These are phyloP conservation scores for Platanthera zijinensis DNA, from an alignment of 106 monocot species.

Conservation along the genomic window DNA sequence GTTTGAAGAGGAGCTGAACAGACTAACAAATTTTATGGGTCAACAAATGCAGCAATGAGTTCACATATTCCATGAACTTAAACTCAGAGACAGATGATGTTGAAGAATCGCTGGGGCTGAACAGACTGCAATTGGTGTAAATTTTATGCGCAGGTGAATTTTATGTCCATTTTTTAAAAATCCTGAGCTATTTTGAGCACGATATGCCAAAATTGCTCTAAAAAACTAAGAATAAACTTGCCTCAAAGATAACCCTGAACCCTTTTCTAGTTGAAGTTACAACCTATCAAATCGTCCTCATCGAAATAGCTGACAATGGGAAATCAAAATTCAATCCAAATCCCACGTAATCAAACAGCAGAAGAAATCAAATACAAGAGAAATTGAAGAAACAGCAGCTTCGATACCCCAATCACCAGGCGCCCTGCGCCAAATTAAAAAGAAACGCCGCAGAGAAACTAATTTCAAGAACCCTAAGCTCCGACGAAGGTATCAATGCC, in stretches of 20 bases:
- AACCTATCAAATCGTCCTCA: neutral
- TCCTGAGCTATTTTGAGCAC: neutral
- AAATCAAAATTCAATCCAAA: neutral
- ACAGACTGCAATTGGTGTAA: neutral
- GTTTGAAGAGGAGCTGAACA: neutral
- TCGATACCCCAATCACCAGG: neutral
- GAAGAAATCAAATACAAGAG: neutral
- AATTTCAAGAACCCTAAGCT: neutral
- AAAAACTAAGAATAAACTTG: neutral
- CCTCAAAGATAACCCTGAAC: neutral
- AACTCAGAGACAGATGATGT: neutral
- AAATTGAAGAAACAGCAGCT: neutral
- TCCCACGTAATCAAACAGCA: neutral
- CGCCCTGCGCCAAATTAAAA: neutral
- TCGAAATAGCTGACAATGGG: neutral
- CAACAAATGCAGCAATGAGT: neutral
- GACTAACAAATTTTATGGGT: neutral
- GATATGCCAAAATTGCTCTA: neutral
- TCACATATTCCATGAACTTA: neutral
- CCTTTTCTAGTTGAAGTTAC: neutral
- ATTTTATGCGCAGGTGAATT: neutral
- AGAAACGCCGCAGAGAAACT: neutral
- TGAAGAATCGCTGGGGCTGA: neutral
- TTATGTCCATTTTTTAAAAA: neutral
- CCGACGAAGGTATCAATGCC: neutral